Evolutionary conservation across 78 protist species (phyloP).

Genomic region (Dictyostelium firmibasis): DNA sequence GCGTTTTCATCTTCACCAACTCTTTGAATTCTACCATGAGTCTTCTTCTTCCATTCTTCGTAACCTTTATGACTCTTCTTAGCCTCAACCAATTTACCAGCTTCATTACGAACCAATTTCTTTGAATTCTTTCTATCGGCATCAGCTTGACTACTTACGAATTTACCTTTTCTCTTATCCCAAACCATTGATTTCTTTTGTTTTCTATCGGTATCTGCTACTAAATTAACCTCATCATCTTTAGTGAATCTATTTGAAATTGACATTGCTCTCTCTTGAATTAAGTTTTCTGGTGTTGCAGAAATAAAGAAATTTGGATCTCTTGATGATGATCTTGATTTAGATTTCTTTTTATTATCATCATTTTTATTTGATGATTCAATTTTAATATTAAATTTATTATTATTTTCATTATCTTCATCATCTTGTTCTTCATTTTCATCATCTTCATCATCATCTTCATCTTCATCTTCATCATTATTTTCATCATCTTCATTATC

Average conservation of each 20-base stretch:
- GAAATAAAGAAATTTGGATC: slow-evolving; percentile 68
- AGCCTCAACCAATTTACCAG: slow-evolving; percentile 73
- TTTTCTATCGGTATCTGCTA: slow-evolving; percentile 50
- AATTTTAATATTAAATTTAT: slow-evolving; percentile 19
- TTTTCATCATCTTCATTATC: not conserved
- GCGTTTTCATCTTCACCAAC: slow-evolving; percentile 67
- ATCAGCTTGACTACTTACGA: slow-evolving; percentile 43
- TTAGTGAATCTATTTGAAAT: not conserved
- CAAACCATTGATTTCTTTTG: slow-evolving; percentile 39
- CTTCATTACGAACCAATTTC: slow-evolving; percentile 81
- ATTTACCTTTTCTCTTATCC: slow-evolving; percentile 87
- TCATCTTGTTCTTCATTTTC: not conserved
- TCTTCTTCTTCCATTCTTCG: slow-evolving; percentile 83
- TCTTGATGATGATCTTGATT: slow-evolving; percentile 52
- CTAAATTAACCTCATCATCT: slow-evolving; percentile 53
- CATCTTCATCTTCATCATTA: not conserved
- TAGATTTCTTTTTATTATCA: not conserved
- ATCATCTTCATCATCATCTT: not conserved
- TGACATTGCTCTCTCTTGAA: slow-evolving; percentile 49
- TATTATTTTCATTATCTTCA: not conserved
- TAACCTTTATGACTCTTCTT: slow-evolving; percentile 39
- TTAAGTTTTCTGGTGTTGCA: slow-evolving; percentile 42
- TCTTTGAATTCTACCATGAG: slow-evolving; percentile 52
- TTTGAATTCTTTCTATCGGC: slow-evolving; percentile 36
- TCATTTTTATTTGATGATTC: not conserved